Evolutionary conservation across 768 basidiomycete species (phyloP), one percentile per base, ranked within the genome.

Genomic region (Pholiota molesta): DNA sequence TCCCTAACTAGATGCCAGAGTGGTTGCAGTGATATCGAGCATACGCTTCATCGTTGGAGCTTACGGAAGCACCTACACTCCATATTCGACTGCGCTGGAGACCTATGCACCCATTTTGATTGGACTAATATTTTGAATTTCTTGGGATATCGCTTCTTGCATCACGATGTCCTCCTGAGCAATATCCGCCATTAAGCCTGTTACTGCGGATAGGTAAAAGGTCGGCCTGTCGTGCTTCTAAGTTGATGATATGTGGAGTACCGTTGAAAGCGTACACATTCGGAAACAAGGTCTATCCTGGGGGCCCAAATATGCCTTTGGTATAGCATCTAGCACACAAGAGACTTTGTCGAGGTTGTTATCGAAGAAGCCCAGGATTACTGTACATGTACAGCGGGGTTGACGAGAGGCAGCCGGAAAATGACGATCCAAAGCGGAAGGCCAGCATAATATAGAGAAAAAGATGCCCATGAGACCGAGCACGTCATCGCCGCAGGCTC

Each of bases 241-340:
- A 81, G 61, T 62, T 52, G 10, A 92, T 76, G 67, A 92, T 80
- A 72, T 81, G 85, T 55, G 92, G 80, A 0, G 91, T 91, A 16
- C n/a, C n/a, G 63, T 91, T 88, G 57, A 85, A 82, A 83, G 92
- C 80, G 80, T 94, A 94, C 6, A 94, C 70, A 70, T 92, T 85
- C 26, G 81, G 81, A 71, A 91, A 91, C 39, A 91, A 73, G 1
- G 92, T 92, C 90, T 91, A 92, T 29, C 92, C 91, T 35, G 86
- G 86, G 8, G 85, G 85, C 60, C 88, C 87, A 89, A 68, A 7
- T 77, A 75, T 0, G 88, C 89, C 57, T 81, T 76, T 1, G 83
- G 83, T 11, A 87, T 49, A 5, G 52, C 53, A 45, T n/a, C n/a
- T n/a, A n/a, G n/a, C n/a, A n/a, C 57, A n/a, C 69, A 54, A 19